Evolutionary conservation across 345 rosid genomes (phyloP).

Genomic region (Cardiospermum halicacabum): DNA sequence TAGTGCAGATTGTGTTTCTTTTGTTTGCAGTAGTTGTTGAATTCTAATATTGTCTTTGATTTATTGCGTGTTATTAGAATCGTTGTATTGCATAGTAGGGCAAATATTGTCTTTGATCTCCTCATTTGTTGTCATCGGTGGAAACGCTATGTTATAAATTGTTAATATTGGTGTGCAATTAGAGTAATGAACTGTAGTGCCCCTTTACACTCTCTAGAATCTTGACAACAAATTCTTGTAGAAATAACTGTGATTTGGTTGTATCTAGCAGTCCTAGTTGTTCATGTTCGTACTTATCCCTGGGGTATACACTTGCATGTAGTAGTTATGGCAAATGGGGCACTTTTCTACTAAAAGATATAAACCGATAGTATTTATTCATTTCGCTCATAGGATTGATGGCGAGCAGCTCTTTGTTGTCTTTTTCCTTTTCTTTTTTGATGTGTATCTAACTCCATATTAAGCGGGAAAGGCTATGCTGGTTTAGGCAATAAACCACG

Average conservation of each 20-base stretch:
- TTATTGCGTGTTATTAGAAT: background rate
- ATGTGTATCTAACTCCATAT: too few relatives aligned
- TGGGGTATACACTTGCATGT: background rate
- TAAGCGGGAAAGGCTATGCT: too few relatives aligned
- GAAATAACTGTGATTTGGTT: background rate
- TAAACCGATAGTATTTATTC: too few relatives aligned
- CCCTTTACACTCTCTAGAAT: background rate
- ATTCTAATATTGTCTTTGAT: background rate
- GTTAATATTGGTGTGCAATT: background rate
- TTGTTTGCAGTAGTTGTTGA: background rate
- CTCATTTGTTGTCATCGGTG: background rate
- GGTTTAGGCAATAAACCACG: background rate
- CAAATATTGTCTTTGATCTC: background rate
- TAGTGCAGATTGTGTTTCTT: background rate
- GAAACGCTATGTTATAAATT: background rate
- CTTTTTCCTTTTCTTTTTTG: too few relatives aligned
- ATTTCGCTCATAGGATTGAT: too few relatives aligned
- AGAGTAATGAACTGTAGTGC: background rate
- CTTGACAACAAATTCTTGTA: background rate
- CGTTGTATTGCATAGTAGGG: background rate
- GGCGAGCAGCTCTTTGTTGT: too few relatives aligned
- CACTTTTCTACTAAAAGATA: background rate
- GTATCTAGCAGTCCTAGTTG: background rate
- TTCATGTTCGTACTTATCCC: background rate
- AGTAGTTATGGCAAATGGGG: background rate